phyloP scores from a whole-genome alignment of 371 early-diverging fungal species.

The Mortierella sp. region DNA sequence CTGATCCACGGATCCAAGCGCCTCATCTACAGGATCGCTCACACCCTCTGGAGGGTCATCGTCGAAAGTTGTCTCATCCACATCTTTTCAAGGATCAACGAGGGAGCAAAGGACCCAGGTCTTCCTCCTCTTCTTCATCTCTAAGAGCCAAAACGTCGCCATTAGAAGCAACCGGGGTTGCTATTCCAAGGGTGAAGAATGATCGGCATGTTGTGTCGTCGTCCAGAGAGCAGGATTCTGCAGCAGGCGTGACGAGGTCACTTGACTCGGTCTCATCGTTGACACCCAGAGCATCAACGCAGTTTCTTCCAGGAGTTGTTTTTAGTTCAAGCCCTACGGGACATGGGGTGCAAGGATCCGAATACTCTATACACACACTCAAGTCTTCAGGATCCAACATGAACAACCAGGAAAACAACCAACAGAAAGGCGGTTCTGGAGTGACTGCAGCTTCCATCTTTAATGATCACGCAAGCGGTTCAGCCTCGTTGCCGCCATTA shows the following conservation, averaged over 20 bases:
- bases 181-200: conserved; percentile 20
- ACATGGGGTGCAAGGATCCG: conserved; percentile 24
- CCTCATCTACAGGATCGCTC: conserved; percentile 32
- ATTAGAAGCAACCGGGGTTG: conserved; percentile 11
- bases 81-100: conserved; percentile 17
- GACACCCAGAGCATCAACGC: conserved; percentile 16
- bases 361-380: conserved; percentile 31
- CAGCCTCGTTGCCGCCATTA: conserved; percentile 18
- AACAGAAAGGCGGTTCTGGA: too few relatives aligned
- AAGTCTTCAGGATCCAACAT: conserved; percentile 3
- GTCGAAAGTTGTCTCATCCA: conserved; percentile 18
- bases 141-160: conserved; percentile 15
- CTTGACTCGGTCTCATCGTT: conserved; percentile 27
- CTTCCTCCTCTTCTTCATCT: background rate
- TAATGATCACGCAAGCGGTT: conserved; percentile 5
- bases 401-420: background rate
- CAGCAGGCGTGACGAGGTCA: conserved; percentile 17
- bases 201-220: conserved; percentile 20
- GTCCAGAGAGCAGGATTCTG: conserved; percentile 37
- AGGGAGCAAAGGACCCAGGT: background rate
- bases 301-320: conserved; percentile 9
- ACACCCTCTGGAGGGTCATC: conserved; percentile 19
- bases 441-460: conserved; percentile 1
- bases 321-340: conserved; percentile 33
- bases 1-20: conserved; percentile 27